These are phyloP conservation scores for Podila clonocystis DNA, from an alignment of 192 early-diverging fungal genomes.

Conservation along the genomic window DNA sequence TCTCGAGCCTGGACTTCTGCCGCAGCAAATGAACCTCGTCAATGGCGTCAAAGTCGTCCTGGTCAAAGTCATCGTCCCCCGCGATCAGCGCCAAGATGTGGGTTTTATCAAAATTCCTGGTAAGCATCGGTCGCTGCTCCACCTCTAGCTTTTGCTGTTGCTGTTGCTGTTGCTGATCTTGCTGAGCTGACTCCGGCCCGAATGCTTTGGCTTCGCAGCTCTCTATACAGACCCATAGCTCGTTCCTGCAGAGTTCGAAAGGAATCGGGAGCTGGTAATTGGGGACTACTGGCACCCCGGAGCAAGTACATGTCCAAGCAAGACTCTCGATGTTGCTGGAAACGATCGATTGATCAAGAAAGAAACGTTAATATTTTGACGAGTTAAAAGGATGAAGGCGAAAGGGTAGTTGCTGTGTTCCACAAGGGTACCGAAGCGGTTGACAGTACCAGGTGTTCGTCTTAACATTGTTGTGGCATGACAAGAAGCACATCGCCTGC, in stretches of 20 bases:
- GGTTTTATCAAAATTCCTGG: not conserved
- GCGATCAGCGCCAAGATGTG: not conserved
- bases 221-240: slow-evolving; percentile 19
- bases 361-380: not conserved
- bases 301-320: slow-evolving; percentile 29
- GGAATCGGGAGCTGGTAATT: slow-evolving; percentile 37
- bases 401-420: not conserved
- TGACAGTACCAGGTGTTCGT: slow-evolving; percentile 10
- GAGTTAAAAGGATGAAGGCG: not conserved
- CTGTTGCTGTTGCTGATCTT: too few species aligned
- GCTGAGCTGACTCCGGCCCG: not conserved
- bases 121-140: not conserved
- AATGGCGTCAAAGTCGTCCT: slow-evolving; percentile 37
- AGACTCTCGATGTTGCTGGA: slow-evolving; percentile 23
- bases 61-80: slow-evolving; percentile 5
- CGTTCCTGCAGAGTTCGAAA: slow-evolving; percentile 36
- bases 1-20: slow-evolving; percentile 2
- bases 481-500: slow-evolving; percentile 17
- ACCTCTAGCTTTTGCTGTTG: not conserved
- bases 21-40: slow-evolving; percentile 11
- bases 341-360: not conserved
- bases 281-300: not conserved
- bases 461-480: slow-evolving; percentile 19
- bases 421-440: not conserved
- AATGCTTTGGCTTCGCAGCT: not conserved